Evolutionary conservation across 768 basidiomycete species (phyloP), one percentile per base, ranked within the genome.

Genomic region (Porpolomopsis calyptriformis): DNA sequence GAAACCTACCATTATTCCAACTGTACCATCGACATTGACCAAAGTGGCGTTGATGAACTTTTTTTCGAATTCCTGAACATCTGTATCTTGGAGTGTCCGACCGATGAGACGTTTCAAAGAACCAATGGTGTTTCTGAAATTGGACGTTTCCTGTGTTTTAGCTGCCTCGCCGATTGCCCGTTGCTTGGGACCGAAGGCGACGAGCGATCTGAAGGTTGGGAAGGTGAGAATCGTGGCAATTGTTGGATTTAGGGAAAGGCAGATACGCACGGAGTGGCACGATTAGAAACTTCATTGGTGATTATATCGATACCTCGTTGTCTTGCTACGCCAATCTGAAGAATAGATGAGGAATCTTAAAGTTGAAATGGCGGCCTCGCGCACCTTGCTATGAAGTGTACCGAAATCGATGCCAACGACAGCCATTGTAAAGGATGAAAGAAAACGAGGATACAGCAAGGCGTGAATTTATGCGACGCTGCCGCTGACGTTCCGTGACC

Each of bases 291-390:
- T 64, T 99, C 94, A 65, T 99, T 99, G 50, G 80, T 73, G 71
- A 99, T 94, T 66, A 99, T 92, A 75, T 99, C 94, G 71, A 99
- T 94, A 55, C 94, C 94, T 60, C 89, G 77, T 68, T 88, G 84
- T 67, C 92, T 77, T 16, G 92, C 92, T 53, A 94, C 92, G 70
- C 92, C 92, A 62, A 97, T 92, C 89, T 88, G 53, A 42, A 51
- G 51, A 53, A 46, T 45, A 52, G 42, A 44, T 46, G 19, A 53
- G 47, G 27, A 29, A 26, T 36, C 46, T 25, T 39, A 48, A 40
- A 27, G 27, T 35, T 40, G 34, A 47, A 29, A 37, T 48, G 12
- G 35, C 54, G 25, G 40, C 43, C 43, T 27, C 18, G 61, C 68
- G 31, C 48, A 85, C 88, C 77, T 93, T 91, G 68, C 84, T 87